A percentile compares a stretch with the other conserved stretches of the same genome.
These are phyloP conservation scores for Suhomyces ambrosiae DNA, from an alignment of 1,139 yeast species.

Conservation along the genomic window DNA sequence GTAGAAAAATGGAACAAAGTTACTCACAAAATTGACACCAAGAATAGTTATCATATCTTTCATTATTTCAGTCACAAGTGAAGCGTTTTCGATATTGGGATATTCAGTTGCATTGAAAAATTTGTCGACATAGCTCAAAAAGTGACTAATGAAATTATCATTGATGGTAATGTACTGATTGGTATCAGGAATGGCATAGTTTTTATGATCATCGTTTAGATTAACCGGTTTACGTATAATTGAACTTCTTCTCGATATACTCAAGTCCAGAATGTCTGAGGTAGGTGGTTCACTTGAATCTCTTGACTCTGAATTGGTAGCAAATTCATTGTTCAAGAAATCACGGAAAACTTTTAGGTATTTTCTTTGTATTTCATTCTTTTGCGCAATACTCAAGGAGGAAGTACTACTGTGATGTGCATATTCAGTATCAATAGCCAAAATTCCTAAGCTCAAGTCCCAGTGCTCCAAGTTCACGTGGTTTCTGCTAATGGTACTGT, in stretches of 20 bases:
- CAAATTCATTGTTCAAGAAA: slow-evolving; percentile 38
- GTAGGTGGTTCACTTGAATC: slow-evolving; percentile 5
- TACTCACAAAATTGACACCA: slow-evolving; percentile 50
- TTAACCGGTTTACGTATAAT: slow-evolving; percentile 6
- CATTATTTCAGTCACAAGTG: slow-evolving; percentile 29
- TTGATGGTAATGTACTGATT: slow-evolving; percentile 39
- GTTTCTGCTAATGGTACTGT: slow-evolving; percentile 42
- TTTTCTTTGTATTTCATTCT: slow-evolving; percentile 33
- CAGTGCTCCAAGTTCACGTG: slow-evolving; percentile 47
- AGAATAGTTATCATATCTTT: slow-evolving; percentile 33
- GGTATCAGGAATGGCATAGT: slow-evolving; percentile 38
- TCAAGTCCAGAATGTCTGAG: slow-evolving; percentile 1
- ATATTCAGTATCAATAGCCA: slow-evolving; percentile 32
- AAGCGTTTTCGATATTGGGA: slow-evolving; percentile 25
- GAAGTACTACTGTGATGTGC: slow-evolving; percentile 7
- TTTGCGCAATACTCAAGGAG: slow-evolving; percentile 26
- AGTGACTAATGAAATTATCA: slow-evolving; percentile 40
- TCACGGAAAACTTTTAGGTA: slow-evolving; percentile 38
- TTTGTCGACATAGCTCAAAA: slow-evolving; percentile 37
- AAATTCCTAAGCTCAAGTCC: slow-evolving; percentile 42
- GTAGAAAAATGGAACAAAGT: slow-evolving; percentile 50
- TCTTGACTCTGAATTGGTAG: slow-evolving; percentile 5
- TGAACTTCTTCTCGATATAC: slow-evolving; percentile 2
- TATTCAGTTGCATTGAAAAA: slow-evolving; percentile 28
- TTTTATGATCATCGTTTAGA: slow-evolving; percentile 22